Evolutionary conservation across 202 grass and related monocot genomes (phyloP).

Genomic region (Digitaria exilis): DNA sequence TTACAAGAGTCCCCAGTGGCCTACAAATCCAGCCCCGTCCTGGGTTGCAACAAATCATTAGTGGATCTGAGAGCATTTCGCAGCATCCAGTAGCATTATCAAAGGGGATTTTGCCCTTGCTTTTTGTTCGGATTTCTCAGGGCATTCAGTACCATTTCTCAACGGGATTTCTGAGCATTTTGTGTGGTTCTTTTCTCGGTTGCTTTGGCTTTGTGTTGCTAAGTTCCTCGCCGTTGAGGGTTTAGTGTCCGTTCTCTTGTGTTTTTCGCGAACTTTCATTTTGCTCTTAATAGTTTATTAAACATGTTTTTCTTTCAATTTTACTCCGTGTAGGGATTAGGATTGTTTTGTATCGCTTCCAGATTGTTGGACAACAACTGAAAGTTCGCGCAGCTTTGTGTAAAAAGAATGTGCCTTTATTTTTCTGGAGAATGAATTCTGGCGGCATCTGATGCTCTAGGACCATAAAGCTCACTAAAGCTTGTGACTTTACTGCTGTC

Average conservation of each 20-base stretch:
- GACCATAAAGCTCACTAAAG: slow-evolving; percentile 36
- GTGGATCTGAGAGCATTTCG: slow-evolving; percentile 12
- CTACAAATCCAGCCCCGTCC: background rate
- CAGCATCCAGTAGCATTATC: slow-evolving; percentile 8
- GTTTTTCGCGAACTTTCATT: background rate
- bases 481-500: slow-evolving; percentile 32
- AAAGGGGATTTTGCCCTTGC: background rate
- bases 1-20: background rate
- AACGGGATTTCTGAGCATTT: slow-evolving; percentile 6
- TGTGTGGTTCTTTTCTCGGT: background rate
- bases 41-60: background rate
- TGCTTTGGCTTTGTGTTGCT: background rate
- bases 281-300: slow-evolving; percentile 19
- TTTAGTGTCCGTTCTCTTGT: background rate
- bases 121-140: background rate
- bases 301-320: background rate
- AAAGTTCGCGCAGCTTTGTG: slow-evolving; percentile 25
- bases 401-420: slow-evolving; percentile 7
- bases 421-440: slow-evolving; percentile 36
- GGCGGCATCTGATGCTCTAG: slow-evolving; percentile 45
- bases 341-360: background rate
- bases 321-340: background rate
- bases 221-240: background rate
- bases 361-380: slow-evolving; percentile 5
- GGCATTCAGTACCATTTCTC: background rate